Conservation (phyloP, 129 eudicot species). For the Pseudognaphalium luteoalbum region DNA sequence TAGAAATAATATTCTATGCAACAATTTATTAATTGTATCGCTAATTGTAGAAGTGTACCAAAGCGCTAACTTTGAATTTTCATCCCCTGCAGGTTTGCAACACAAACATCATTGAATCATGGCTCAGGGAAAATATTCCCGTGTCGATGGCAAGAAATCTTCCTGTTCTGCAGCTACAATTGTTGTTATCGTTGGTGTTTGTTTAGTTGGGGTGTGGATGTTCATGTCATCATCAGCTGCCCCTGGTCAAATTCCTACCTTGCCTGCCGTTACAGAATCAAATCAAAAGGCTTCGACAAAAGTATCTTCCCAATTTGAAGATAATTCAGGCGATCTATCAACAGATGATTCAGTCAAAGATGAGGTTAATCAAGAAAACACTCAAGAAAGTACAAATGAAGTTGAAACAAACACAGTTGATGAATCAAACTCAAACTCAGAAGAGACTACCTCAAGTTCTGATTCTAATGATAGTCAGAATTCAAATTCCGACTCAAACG, state of each 20-base stretch:
- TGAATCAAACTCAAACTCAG: constrained; percentile 37
- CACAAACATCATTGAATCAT: constrained; percentile 22
- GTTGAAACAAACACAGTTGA: constrained; percentile 33
- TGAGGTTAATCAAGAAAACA: constrained; percentile 15
- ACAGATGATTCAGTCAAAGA: constrained; percentile 43
- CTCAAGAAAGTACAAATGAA: constrained; percentile 36
- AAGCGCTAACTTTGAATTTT: not conserved
- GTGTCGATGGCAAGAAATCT: constrained; percentile 64
- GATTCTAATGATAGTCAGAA: constrained; percentile 20
- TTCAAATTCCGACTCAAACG: constrained; percentile 22
- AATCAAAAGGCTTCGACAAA: constrained; percentile 37
- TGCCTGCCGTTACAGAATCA: constrained; percentile 32
- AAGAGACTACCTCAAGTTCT: constrained; percentile 23
- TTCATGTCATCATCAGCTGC: constrained; percentile 55
- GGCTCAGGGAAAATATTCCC: constrained; percentile 67
- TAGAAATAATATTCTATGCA: not conserved
- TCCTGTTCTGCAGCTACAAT: constrained; percentile 52
- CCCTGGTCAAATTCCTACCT: constrained; percentile 41
- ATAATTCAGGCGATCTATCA: constrained; percentile 54
- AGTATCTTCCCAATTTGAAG: constrained; percentile 46
- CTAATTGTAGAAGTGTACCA: not conserved
- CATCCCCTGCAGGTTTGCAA: constrained; percentile 30
- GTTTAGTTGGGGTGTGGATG: constrained; percentile 64
- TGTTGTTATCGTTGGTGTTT: constrained; percentile 47
- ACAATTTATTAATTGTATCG: not conserved